Evolutionary conservation across 805 yeast species (phyloP).

Genomic region (Kazachstania viticola): DNA sequence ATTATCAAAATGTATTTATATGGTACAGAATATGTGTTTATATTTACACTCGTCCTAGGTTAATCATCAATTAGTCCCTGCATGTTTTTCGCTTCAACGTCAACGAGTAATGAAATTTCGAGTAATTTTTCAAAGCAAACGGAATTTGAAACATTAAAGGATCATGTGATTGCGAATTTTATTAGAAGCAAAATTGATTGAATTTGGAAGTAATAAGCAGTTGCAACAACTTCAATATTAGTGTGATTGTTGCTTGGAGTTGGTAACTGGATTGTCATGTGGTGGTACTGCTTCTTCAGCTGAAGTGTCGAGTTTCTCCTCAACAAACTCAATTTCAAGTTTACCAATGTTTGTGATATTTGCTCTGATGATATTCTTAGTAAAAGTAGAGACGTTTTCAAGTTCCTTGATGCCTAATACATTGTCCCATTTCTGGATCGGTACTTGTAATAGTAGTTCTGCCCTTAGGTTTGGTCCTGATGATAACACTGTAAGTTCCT

Average conservation of each 20-base stretch:
- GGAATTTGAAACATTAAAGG: too few relatives aligned
- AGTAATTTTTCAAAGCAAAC: too few relatives aligned
- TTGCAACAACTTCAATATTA: too few relatives aligned
- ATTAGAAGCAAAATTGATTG: background rate
- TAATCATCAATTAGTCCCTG: too few relatives aligned
- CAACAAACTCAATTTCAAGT: constrained; percentile 31
- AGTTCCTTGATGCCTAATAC: constrained; percentile 31
- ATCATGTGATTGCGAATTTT: too few relatives aligned
- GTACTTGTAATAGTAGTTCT: constrained; percentile 27
- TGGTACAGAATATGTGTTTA: too few relatives aligned
- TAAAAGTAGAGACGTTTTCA: constrained; percentile 31
- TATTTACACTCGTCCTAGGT: too few relatives aligned
- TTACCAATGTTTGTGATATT: constrained; percentile 35
- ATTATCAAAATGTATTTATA: too few relatives aligned
- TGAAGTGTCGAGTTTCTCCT: constrained; percentile 14
- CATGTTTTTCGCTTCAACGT: too few relatives aligned
- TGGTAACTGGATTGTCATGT: too few relatives aligned
- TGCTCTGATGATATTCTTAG: constrained; percentile 26
- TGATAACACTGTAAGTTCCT: constrained; percentile 36
- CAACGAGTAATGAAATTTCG: too few relatives aligned
- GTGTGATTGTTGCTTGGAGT: background rate
- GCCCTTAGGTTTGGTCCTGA: constrained; percentile 47
- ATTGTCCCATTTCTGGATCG: constrained; percentile 36
- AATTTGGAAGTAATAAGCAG: too few relatives aligned
- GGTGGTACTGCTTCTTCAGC: background rate